Evolutionary conservation across 768 basidiomycete species (phyloP).

Genomic region (Tephrocybe sp.): DNA sequence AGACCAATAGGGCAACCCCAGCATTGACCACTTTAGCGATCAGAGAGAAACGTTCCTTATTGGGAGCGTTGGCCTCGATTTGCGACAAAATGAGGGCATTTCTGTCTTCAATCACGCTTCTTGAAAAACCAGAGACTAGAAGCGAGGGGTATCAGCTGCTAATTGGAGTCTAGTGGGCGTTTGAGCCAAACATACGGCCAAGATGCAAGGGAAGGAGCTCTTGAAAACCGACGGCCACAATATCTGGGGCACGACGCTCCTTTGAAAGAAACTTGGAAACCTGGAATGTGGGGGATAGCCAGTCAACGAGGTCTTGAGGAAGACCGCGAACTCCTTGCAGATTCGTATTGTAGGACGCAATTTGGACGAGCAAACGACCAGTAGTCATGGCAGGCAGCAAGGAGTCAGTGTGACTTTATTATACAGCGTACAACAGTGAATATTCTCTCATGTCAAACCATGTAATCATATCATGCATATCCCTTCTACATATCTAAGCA

Average conservation of each 20-base stretch:
- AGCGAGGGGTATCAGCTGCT: slow-evolving; percentile 4
- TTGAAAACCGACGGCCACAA: slow-evolving; percentile 91
- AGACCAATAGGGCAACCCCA: slow-evolving; percentile 86
- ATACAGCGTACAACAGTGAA: not conserved
- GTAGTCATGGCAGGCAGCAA: slow-evolving; percentile 5
- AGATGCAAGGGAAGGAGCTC: slow-evolving; percentile 90
- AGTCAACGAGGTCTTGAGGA: slow-evolving; percentile 87
- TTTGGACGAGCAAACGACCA: slow-evolving; percentile 63
- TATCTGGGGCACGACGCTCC: slow-evolving; percentile 70
- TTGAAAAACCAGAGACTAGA: slow-evolving; percentile 78
- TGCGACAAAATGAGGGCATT: slow-evolving; percentile 73
- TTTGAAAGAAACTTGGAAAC: slow-evolving; percentile 72
- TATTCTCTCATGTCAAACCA: not conserved
- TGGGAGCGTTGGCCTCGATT: slow-evolving; percentile 69
- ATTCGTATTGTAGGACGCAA: slow-evolving; percentile 91
- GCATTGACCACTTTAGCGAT: slow-evolving; percentile 82
- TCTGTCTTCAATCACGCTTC: slow-evolving; percentile 64
- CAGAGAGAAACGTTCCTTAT: slow-evolving; percentile 74
- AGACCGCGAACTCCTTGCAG: slow-evolving; percentile 73
- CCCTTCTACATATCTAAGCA: not conserved
- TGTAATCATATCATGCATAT: not conserved
- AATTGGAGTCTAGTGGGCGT: not conserved
- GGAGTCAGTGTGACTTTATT: not conserved
- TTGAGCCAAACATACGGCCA: slow-evolving; percentile 57
- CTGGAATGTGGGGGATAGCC: slow-evolving; percentile 82